These are phyloP conservation scores for Phlyctochytrium bullatum DNA, from an alignment of 192 early-diverging fungal genomes.

Conservation along the genomic window DNA sequence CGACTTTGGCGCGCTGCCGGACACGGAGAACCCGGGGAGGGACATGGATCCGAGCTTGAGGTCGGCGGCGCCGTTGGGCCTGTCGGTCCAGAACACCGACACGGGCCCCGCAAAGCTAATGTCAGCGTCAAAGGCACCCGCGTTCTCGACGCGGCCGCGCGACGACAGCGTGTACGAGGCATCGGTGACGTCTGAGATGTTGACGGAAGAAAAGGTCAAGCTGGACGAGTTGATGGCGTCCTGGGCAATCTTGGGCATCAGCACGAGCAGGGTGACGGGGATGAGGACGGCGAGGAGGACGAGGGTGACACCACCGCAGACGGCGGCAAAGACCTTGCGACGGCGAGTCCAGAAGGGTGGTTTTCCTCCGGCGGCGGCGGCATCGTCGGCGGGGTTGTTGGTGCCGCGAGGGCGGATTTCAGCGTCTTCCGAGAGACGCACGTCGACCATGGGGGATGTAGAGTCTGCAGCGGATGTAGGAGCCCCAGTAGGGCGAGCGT, in stretches of 20 bases:
- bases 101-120: slow-evolving; percentile 21
- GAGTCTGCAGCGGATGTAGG: too few species aligned
- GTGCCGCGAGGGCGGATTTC: background rate
- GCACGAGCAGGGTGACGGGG: slow-evolving; percentile 1
- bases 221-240: slow-evolving; percentile 22
- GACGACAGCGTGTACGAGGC: slow-evolving; percentile 17
- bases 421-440: background rate
- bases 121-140: slow-evolving; percentile 25
- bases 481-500: too few species aligned
- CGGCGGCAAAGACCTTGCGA: background rate
- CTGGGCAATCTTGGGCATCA: slow-evolving; percentile 30
- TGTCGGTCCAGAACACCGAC: slow-evolving; percentile 29
- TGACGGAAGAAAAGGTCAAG: slow-evolving; percentile 24
- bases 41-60: slow-evolving; percentile 21
- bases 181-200: slow-evolving; percentile 22
- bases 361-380: background rate
- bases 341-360: background rate
- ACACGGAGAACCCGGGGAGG: slow-evolving; percentile 22
- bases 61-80: slow-evolving; percentile 16
- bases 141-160: slow-evolving; percentile 28
- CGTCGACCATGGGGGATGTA: too few species aligned
- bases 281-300: slow-evolving; percentile 10
- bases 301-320: background rate
- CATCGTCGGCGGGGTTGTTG: background rate
- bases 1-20: background rate